Base-by-base conservation (phyloP, 495 filamentous ascomycete species). In the Pyrenula massariospora region DNA sequence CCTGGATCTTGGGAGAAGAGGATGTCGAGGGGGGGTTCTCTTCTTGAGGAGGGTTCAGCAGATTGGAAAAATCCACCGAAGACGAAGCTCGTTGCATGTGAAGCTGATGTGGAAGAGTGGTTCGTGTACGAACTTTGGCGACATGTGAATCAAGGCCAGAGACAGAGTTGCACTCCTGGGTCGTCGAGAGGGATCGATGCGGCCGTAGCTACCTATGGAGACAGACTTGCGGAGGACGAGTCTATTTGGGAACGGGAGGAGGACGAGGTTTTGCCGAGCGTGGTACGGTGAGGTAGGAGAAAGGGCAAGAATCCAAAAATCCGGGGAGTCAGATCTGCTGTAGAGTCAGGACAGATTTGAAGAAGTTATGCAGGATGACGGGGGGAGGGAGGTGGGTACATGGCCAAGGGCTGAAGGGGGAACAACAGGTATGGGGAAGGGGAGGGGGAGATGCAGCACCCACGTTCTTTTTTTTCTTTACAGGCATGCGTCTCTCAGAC, bases 31-130 rank as follows among this genome's bases (percentile, higher is more conserved):
- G 48, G 5, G 24, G 20, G 22, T 63, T 56, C 12, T 63, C 19
- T 31, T 57, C 53, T 19, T 55, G 24, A 51, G 83, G 78, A 23
- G 82, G 84, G 64, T 88, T 87, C 68, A 89, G 83, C 65, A 89
- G 84, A 77, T 84, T 86, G 69, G 81, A 84, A 67, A 89, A 87
- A 78, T 85, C 85, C 72, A 84, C 81, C 69, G 84, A 80, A 56
- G 84, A 84, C 63, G 76, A 77, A 74, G 82, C 72, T 68, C 81
- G 78, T 75, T 86, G 83, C 85, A 89, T 89, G 79, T 83, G 84
- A 83, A 73, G 60, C 63, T 62, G 56, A 54, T 48, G 58, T 52
- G 58, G 53, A 52, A 15, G 55, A 53, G 48, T 60, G 54, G 58
- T 57, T 64, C n/a, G n/a, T n/a, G 57, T 62, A 65, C 57, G 58